Base-by-base conservation (phyloP, 2,329 filamentous ascomycete genomes). In the Fusarium albidum region DNA sequence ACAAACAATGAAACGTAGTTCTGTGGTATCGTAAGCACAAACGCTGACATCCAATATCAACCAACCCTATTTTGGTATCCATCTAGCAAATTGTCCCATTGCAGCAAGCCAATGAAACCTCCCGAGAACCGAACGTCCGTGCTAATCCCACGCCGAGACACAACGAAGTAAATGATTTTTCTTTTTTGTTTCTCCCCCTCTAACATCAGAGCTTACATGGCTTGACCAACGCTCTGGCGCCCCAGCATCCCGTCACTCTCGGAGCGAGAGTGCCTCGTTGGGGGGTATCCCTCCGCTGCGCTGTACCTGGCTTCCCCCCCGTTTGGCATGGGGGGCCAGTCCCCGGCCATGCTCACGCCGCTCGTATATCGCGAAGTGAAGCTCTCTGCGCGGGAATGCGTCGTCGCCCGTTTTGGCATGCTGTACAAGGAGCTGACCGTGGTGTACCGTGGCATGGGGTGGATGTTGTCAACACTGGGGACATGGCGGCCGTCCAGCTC, bases 341-440 rank as follows among this genome's bases (percentile, higher is more conserved):
- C 72, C 57, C 35, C 54, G 50, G 55, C 71, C 59, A 77, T 61
- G 66, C 75, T 81, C 9, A 78, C 68, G 34, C 80, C 80, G 61
- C 80, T 83, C 21, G 77, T 79, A 66, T 84, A 84, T 49, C 75
- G 79, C 38, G 76, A 74, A 3, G 72, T 68, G 40, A 67, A 67
- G 39, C 71, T 75, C 11, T 64, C 63, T 13, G 66, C 64, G 27
- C 68, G 64, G 37, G 63, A 82, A 76, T 28, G 81, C 76, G 35
- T 76, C 70, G 68, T 84, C 77, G 40, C 83, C 68, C 63, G 83
- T 76, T 66, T 64, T 26, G 55, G 52, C 28, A 54, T 59, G 41
- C 64, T 60, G 51, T 66, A 66, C 42, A 64, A 43, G 26, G 68
- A 69, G 49, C 66, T 70, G 9, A 59, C 52, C 9, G 57, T 50